phyloP scores from a whole-genome alignment of 306 rosid genomes.

The Malus domestica region DNA sequence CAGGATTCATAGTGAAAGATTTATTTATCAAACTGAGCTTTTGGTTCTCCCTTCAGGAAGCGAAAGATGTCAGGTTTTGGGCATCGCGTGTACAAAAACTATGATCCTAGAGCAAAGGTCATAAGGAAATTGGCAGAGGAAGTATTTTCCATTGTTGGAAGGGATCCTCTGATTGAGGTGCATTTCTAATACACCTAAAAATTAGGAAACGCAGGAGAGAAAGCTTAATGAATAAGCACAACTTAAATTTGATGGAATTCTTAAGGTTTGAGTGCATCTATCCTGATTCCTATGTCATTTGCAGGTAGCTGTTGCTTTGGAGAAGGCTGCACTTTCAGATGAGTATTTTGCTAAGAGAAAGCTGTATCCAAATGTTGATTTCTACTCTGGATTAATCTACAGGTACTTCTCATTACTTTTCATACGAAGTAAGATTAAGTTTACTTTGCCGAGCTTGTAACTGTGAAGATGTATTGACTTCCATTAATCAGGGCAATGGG shows the following conservation, averaged over 20 bases:
- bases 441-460: neutral
- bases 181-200: constrained; percentile 1
- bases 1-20: neutral
- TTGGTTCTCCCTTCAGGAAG: constrained; percentile 43
- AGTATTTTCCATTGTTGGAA: constrained; percentile 86
- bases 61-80: constrained; percentile 94
- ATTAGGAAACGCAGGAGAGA: neutral
- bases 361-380: constrained; percentile 90
- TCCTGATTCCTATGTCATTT: neutral
- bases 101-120: constrained; percentile 91
- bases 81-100: constrained; percentile 89
- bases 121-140: constrained; percentile 67
- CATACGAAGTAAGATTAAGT: neutral
- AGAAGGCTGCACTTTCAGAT: constrained; percentile 78
- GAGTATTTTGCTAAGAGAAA: constrained; percentile 81
- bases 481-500: constrained; percentile 77
- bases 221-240: neutral
- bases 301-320: constrained; percentile 85
- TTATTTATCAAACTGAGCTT: constrained; percentile 5
- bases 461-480: neutral
- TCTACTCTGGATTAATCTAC: constrained; percentile 85
- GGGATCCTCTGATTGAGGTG: constrained; percentile 92
- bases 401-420: constrained; percentile 20
- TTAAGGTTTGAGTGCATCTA: neutral
- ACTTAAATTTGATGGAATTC: neutral